A percentile compares a stretch with the other conserved stretches of the same genome.
phyloP scores from a whole-genome alignment of 2,329 filamentous ascomycete genomes.

The Alternaria consortialis region DNA sequence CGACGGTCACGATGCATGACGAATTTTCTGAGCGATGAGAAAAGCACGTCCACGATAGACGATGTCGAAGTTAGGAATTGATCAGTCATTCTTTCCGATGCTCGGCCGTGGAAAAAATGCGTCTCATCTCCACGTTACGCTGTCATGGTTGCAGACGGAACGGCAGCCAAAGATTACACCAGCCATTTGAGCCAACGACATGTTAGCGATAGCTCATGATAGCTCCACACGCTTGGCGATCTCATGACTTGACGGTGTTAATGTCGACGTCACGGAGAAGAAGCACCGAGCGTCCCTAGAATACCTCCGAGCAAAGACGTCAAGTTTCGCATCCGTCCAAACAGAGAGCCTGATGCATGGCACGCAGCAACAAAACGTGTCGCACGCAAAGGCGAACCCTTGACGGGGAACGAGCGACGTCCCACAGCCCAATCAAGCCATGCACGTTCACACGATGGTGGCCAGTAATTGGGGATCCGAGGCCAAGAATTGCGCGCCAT shows the following conservation, averaged over 20 bases:
- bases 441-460: constrained; percentile 21
- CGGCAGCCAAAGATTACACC: constrained; percentile 13
- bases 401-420: constrained; percentile 8
- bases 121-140: constrained; percentile 14
- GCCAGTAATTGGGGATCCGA: constrained; percentile 24
- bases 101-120: neutral
- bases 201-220: constrained; percentile 23
- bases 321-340: constrained; percentile 11
- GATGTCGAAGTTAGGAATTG: neutral
- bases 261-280: constrained; percentile 13
- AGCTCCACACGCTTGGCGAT: constrained; percentile 21
- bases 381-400: constrained; percentile 7
- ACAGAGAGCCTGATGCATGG: constrained; percentile 19
- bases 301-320: constrained; percentile 15
- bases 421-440: constrained; percentile 26
- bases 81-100: neutral
- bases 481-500: constrained; percentile 14
- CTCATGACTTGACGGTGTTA: constrained; percentile 14
- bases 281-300: constrained; percentile 15
- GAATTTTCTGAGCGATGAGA: constrained; percentile 2
- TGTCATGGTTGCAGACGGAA: constrained; percentile 16
- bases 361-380: constrained; percentile 19
- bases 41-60: neutral
- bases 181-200: constrained; percentile 8
- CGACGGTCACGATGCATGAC: constrained; percentile 6